These are phyloP conservation scores for Dissophora globulifera DNA, from an alignment of 192 early-diverging fungal species.

Conservation along the genomic window DNA sequence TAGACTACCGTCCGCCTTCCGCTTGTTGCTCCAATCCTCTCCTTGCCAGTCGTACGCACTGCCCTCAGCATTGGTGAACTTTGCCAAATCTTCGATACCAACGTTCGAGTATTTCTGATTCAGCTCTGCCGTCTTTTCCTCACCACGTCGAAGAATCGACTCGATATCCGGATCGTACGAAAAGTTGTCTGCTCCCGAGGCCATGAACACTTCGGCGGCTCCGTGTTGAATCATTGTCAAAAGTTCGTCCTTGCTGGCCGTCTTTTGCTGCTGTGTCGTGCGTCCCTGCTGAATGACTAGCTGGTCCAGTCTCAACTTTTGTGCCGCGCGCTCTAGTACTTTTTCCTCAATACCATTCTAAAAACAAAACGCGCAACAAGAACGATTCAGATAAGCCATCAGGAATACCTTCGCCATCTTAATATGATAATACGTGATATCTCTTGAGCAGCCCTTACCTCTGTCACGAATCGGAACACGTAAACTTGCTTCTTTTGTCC, in stretches of 20 bases:
- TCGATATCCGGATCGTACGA: slow-evolving; percentile 85
- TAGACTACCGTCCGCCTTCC: slow-evolving; percentile 67
- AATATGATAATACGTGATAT: no score
- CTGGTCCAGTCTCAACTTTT: slow-evolving; percentile 96
- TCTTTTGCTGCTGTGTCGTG: slow-evolving; percentile 74
- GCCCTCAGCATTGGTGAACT: slow-evolving; percentile 78
- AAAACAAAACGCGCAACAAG: no score
- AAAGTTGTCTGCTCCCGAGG: slow-evolving; percentile 54
- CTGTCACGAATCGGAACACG: slow-evolving; percentile 96
- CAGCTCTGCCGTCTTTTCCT: slow-evolving; percentile 89
- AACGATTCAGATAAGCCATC: no score
- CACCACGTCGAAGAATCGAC: slow-evolving; percentile 79
- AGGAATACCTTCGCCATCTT: no score
- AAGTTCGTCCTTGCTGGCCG: slow-evolving; percentile 84
- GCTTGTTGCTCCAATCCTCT: slow-evolving; percentile 89
- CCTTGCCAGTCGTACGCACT: slow-evolving; percentile 97
- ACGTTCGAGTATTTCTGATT: slow-evolving; percentile 90
- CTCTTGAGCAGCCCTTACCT: slow-evolving; percentile 68
- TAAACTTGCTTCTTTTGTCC: slow-evolving; percentile 98
- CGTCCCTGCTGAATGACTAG: slow-evolving; percentile 99
- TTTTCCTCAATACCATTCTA: slow-evolving; percentile 97
- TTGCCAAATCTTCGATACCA: slow-evolving; percentile 93
- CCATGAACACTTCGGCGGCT: slow-evolving; percentile 85
- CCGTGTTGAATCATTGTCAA: slow-evolving; percentile 98
- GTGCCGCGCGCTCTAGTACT: slow-evolving; percentile 95